These are phyloP conservation scores for Lepidium africanum DNA, from an alignment of 345 rosid species.

Conservation along the genomic window DNA sequence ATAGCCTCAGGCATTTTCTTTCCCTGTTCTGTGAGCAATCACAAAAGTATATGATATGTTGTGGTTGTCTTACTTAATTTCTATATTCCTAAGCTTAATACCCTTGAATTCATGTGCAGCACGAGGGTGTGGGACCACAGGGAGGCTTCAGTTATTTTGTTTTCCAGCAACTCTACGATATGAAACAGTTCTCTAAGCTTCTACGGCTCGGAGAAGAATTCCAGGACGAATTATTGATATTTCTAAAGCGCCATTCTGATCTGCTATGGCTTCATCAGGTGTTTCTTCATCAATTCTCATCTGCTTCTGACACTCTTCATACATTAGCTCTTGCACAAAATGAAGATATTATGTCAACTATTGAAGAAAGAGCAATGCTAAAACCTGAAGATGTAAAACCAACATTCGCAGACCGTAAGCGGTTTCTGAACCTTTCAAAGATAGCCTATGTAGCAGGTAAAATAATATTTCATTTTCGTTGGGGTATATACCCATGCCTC, in stretches of 20 bases:
- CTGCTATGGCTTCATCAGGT: conserved; percentile 86
- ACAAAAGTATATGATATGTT: neutral
- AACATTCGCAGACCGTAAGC: conserved; percentile 64
- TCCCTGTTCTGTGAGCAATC: neutral
- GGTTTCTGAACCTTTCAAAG: conserved; percentile 74
- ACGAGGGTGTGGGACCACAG: conserved; percentile 79
- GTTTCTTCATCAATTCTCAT: conserved; percentile 78
- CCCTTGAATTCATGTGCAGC: conserved; percentile 39
- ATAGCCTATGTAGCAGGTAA: conserved; percentile 81
- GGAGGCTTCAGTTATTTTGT: conserved; percentile 94
- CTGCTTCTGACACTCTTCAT: conserved; percentile 86
- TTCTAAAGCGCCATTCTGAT: conserved; percentile 54
- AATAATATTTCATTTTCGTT: neutral
- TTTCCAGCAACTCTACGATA: conserved; percentile 58
- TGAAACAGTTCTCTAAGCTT: conserved; percentile 68
- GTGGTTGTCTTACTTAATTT: neutral
- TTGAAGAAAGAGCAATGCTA: conserved; percentile 37
- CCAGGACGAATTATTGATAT: conserved; percentile 63
- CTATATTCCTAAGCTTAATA: neutral
- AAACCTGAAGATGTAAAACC: conserved; percentile 25
- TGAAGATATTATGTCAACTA: conserved; percentile 32
- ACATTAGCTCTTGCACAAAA: conserved; percentile 64
- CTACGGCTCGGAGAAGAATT: conserved; percentile 95
- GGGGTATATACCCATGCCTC: neutral
- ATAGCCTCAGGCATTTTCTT: conserved; percentile 18